Base-by-base conservation (phyloP, 1,284 basidiomycete genomes). In the Boletellus deceptivus region DNA sequence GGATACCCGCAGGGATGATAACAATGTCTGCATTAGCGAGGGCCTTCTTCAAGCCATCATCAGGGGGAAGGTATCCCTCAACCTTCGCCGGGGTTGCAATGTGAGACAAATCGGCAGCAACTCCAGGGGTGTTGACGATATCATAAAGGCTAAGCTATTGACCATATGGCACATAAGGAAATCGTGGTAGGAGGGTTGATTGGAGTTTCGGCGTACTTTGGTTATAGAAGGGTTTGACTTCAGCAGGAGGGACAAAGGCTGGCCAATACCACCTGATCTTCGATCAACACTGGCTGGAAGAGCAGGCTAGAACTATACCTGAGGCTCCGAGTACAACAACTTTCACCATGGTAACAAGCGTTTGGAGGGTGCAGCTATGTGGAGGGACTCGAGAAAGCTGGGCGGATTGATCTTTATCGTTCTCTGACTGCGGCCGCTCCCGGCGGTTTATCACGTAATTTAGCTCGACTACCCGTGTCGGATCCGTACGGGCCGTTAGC, bases 1-100 rank as follows among this genome's bases (percentile, higher is more conserved):
- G 96, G 10, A 98, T 88, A 74, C 97, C 96, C 62, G 96, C 97
- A 55, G 97, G 97, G 70, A 99, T 98, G 61, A 99, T 83, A 63
- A 99, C 86, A 58, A 98, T 68, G 60, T 98, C 84, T 41, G 93
- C 93, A 54, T 89, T 92, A 50, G 79, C 82, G 64, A 99, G 80
- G 38, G 84, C 83, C 71, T 89, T 89, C 72, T 86, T 83, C 57
- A 98, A 80, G 50, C 92, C 93, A 61, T 87, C 86, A 61, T 92
- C 80, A 58, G 82, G 75, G 46, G 83, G 77, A 14, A 88, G 76
- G 71, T 76, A 90, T 33, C 92, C 92, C 60, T 83, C 78, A 52
- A 94, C 84, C 70, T 88, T 87, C 39, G 86, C 83, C 34, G 84
- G 85, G 38, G 87, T 91, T 35, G 80, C 70, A 70, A 97, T 93